phyloP scores from a whole-genome alignment of 2,329 filamentous ascomycete species.

The Stemphylium beticola region DNA sequence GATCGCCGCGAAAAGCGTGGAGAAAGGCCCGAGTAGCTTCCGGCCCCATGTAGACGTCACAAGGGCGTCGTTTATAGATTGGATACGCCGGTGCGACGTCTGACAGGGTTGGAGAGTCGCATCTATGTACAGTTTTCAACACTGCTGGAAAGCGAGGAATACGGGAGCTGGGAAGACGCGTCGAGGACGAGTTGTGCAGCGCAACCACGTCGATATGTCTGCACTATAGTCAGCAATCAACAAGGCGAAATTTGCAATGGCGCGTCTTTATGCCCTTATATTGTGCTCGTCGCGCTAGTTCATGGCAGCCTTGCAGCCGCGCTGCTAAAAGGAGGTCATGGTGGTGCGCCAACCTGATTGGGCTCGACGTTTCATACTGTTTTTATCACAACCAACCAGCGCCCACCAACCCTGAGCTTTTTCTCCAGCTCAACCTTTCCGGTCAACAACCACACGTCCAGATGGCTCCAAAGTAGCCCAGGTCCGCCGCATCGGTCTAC shows the following conservation, averaged over 20 bases:
- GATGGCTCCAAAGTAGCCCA: conserved; percentile 4
- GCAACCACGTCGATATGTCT: conserved; percentile 16
- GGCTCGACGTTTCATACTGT: conserved; percentile 21
- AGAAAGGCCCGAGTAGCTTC: conserved; percentile 29
- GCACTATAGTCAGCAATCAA: conserved; percentile 19
- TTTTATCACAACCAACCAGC: conserved; percentile 27
- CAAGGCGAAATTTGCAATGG: conserved; percentile 25
- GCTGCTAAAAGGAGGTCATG: conserved; percentile 12
- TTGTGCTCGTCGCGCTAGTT: conserved; percentile 21
- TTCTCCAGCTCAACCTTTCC: conserved; percentile 7
- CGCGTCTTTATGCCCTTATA: conserved; percentile 30
- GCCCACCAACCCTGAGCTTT: conserved; percentile 1
- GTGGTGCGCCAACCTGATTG: conserved; percentile 31
- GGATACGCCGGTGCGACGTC: conserved; percentile 44
- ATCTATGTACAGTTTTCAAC: conserved; percentile 5
- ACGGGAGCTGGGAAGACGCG: conserved; percentile 23
- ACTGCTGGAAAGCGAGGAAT: conserved; percentile 9
- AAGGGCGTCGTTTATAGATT: conserved; percentile 31
- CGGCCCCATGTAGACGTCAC: conserved; percentile 31
- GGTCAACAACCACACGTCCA: conserved; percentile 16
- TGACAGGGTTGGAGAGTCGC: conserved; percentile 23
- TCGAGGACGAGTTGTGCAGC: conserved; percentile 30
- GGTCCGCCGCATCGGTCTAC: conserved; percentile 22
- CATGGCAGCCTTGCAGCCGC: conserved; percentile 5
- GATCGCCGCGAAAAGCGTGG: conserved; percentile 32